Evolutionary conservation across 768 basidiomycete genomes (phyloP).

Genomic region (Suillus tomentosus): DNA sequence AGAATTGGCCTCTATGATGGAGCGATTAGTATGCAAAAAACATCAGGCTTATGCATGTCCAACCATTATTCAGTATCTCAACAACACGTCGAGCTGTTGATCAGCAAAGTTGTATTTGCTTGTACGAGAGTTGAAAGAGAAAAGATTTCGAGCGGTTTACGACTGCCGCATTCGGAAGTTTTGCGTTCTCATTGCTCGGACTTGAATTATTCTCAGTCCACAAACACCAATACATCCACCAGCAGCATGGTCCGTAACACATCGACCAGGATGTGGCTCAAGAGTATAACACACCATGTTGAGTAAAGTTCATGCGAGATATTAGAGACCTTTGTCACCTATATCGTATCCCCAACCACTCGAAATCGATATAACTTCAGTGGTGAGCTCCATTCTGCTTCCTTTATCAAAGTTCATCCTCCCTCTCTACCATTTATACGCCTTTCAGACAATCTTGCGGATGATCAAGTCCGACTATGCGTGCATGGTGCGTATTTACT

Average conservation of each 20-base stretch:
- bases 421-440: not conserved
- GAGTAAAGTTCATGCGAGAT: not conserved
- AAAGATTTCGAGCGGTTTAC: not conserved
- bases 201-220: too few species aligned
- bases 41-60: constrained; percentile 5
- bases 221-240: not conserved
- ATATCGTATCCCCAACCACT: not conserved
- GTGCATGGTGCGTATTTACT: not conserved
- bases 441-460: not conserved
- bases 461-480: not conserved
- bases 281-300: constrained; percentile 46
- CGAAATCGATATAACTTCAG: not conserved
- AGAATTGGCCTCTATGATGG: constrained; percentile 66
- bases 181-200: not conserved
- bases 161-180: not conserved
- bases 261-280: constrained; percentile 80
- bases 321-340: not conserved
- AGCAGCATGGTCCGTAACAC: not conserved
- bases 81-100: not conserved
- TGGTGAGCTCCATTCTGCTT: not conserved
- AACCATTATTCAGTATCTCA: constrained; percentile 9
- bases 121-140: not conserved
- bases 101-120: not conserved
- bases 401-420: not conserved
- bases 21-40: constrained; percentile 8